Evolutionary conservation across 352 stramenopile species (phyloP), one percentile per base, ranked within the genome.

Genomic region (Globisporangium nunn): DNA sequence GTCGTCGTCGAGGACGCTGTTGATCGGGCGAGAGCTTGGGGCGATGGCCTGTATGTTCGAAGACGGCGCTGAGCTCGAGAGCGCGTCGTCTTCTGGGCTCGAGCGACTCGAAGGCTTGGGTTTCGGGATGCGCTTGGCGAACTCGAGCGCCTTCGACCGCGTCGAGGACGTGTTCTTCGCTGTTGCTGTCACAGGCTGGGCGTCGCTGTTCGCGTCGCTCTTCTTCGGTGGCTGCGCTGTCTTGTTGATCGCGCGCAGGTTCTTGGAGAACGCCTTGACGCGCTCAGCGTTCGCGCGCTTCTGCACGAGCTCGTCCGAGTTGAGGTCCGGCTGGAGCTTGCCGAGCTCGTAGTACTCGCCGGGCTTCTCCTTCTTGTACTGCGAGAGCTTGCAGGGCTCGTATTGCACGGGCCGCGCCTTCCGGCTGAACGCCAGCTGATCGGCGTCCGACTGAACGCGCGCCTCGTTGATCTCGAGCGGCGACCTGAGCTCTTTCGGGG

Each of bases 301-400:
- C 50, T 85, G 75, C 4, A 93, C 74, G 1, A 95, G 63, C 2
- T 91, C 80, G 0, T 89, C 76, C 2, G 78, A 74, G 50, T 94
- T 93, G 18, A 96, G 62, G 53, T 96, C 86, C 1, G 87, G 85
- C 56, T 93, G 83, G 35, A 96, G 70, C 65, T 95, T 94, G n/a
- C 84, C 86, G 12, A 96, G 64, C 49, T 96, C 87, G 50, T 92
- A 88, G 72, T 96, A 96, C 47, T 81, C 82, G 15, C 59, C 68
- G 0, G 81, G 78, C 44, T 95, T 94, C 51, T 88, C 81, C 58
- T 94, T 90, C 54, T 87, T 86, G 73, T 96, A 96, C 61, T 95
- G 80, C 4, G 84, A 71, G 2, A 96, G 57, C 8, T 87, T 96
- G 50, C 86, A 92, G 10, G 87, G 85, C 28, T 91, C 81, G 52